Evolutionary conservation across 2,329 filamentous ascomycete species (phyloP).

Genomic region (Penicillium sclerotiorum): DNA sequence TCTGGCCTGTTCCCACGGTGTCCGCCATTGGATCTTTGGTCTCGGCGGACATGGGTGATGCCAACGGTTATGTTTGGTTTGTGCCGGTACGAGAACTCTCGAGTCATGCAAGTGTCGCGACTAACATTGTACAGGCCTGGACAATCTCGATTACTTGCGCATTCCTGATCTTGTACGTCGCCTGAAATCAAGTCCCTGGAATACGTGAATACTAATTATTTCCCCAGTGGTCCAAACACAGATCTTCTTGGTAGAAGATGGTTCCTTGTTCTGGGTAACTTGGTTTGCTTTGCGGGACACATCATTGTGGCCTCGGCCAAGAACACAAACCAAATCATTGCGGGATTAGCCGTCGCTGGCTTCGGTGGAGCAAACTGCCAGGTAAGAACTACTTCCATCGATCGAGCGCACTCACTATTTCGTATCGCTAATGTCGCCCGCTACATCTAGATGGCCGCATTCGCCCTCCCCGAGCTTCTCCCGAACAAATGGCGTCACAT

Average conservation of each 20-base stretch:
- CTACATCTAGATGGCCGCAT: conserved; percentile 39
- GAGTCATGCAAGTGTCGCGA: no score
- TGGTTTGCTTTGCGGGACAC: conserved; percentile 40
- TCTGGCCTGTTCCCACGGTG: conserved; percentile 35
- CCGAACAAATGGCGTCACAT: conserved; percentile 55
- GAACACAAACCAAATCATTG: conserved; percentile 43
- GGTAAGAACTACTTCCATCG: conserved; percentile 22
- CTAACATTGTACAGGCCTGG: conserved; percentile 17
- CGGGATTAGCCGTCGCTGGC: conserved; percentile 46
- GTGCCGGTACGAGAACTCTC: conserved; percentile 25
- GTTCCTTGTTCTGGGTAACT: conserved; percentile 50
- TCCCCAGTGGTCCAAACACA: conserved; percentile 44
- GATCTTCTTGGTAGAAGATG: conserved; percentile 53
- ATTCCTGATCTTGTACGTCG: conserved; percentile 43
- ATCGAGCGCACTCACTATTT: no score
- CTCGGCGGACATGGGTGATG: conserved; percentile 31
- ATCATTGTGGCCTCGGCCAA: conserved; percentile 45
- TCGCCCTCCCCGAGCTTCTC: conserved; percentile 52
- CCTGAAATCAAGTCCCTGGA: not conserved
- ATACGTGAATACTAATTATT: not conserved
- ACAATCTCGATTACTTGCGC: conserved; percentile 47
- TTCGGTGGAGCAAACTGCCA: conserved; percentile 51
- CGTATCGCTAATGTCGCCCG: no score
- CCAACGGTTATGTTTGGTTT: conserved; percentile 34
- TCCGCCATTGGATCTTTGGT: conserved; percentile 30